phyloP scores from a whole-genome alignment of 2,329 filamentous ascomycete species.

The Exophiala phaeomuriformis region DNA sequence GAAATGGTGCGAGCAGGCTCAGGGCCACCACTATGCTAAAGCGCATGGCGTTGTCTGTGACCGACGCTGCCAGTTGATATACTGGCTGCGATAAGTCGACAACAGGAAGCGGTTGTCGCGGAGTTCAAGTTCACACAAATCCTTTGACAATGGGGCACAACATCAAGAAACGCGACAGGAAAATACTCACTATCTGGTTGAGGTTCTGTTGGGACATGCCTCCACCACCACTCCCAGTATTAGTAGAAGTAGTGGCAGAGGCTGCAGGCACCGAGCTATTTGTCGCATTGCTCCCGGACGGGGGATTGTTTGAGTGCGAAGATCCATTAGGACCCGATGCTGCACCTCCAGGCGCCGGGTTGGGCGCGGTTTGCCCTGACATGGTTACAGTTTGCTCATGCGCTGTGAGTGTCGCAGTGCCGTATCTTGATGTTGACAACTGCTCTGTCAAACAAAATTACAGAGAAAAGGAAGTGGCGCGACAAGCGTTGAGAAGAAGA shows the following conservation, averaged over 20 bases:
- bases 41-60: too few relatives aligned
- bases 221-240: constrained; percentile 29
- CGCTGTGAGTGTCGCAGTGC: neutral
- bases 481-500: neutral
- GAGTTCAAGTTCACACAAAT: too few relatives aligned
- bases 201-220: constrained; percentile 75
- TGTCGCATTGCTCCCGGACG: constrained; percentile 23
- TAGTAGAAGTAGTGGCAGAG: constrained; percentile 23
- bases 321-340: constrained; percentile 44
- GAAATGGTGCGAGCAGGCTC: too few relatives aligned
- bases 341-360: constrained; percentile 43
- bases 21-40: too few relatives aligned
- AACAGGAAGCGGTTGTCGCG: too few relatives aligned
- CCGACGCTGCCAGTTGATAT: too few relatives aligned
- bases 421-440: neutral
- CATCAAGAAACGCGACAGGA: neutral
- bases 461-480: neutral
- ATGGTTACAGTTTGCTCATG: constrained; percentile 29
- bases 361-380: constrained; percentile 42
- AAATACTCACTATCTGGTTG: constrained; percentile 79
- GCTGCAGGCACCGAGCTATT: constrained; percentile 34
- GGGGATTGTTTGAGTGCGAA: constrained; percentile 35
- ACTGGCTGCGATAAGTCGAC: too few relatives aligned
- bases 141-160: neutral
- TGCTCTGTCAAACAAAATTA: neutral